Percentiles rank a stretch among this genome's conserved stretches.
Conservation (phyloP, 2,329 filamentous ascomycete genomes). For the Cladosporium sp. region DNA sequence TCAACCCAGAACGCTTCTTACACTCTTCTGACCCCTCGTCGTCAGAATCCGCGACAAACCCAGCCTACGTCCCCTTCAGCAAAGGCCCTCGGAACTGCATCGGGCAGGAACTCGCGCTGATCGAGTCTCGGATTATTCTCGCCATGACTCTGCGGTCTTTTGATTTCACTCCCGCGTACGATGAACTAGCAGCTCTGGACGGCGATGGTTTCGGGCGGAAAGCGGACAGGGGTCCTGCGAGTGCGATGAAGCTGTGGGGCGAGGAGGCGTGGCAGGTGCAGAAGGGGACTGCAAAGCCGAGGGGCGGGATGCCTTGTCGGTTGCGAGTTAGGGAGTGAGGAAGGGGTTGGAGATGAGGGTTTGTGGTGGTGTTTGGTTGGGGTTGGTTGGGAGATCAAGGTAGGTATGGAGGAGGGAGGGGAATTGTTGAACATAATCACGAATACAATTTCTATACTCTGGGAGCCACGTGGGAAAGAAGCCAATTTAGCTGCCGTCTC, state of each 20-base stretch:
- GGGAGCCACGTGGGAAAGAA: too few relatives aligned
- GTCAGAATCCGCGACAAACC: conserved; percentile 35
- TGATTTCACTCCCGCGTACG: conserved; percentile 42
- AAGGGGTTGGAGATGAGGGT: background rate
- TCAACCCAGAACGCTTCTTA: conserved; percentile 47
- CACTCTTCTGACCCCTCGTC: conserved; percentile 26
- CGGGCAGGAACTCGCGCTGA: conserved; percentile 52
- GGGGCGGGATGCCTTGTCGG: conserved; percentile 32
- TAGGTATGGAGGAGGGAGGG: conserved; percentile 27
- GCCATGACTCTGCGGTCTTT: conserved; percentile 48
- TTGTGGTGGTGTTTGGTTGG: background rate
- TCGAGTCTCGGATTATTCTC: conserved; percentile 49
- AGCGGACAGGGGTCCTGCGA: background rate
- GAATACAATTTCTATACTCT: too few relatives aligned
- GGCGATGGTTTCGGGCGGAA: conserved; percentile 29
- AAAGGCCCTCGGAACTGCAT: conserved; percentile 53
- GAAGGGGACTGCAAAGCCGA: conserved; percentile 30
- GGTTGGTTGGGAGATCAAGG: too few relatives aligned
- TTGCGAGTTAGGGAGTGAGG: conserved; percentile 19
- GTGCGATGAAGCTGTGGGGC: conserved; percentile 28
- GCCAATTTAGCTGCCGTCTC: too few relatives aligned
- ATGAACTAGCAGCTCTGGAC: conserved; percentile 32
- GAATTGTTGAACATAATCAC: too few relatives aligned
- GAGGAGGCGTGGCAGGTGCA: conserved; percentile 33
- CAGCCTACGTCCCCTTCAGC: conserved; percentile 53